Evolutionary conservation across 139 green algal genomes (phyloP), one percentile per base, ranked within the genome.

Genomic region (Coccomyxa sp.): DNA sequence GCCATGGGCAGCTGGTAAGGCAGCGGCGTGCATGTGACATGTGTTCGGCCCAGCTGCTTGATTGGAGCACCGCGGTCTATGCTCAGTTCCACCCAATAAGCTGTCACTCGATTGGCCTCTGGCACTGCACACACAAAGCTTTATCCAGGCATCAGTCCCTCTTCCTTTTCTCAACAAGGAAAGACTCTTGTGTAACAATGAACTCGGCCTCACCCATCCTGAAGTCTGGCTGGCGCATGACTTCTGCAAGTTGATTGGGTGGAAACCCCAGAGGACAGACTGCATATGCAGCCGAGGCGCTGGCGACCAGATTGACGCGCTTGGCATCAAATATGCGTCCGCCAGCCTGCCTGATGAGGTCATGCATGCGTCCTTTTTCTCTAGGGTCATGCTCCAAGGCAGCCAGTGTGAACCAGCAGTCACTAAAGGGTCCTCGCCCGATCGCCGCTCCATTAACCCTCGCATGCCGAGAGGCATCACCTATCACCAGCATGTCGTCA

Each of bases 401-500:
- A 58, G 84, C 76, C 66, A 92, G 51, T 0, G 88, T 92, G 77
- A 92, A 92, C 82, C 86, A 90, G 88, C 77, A 85, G 59, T 79
- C 85, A 0, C 14, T 1, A 9, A 77, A 77, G 31, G 71, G 23
- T n/a, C 71, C 23, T 10, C 23, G 27, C 71, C 27, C 14, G 71
- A 25, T n/a, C 45, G 21, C 71, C 16, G 23, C 14, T 15, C 14
- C 31, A n/a, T 3, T 1, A 3, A 4, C 27, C 23, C n/a, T 38
- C 14, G 23, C 71, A 77, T 31, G 1, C 23, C n/a, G 71, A 38
- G 27, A 18, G 66, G 21, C 66, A 27, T 74, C 66, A 74, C 21
- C 66, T 74, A 3, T 23, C 66, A 23, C 23, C 66, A 74, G 66
- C 21, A 30, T 74, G 7, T 7, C 3, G 38, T 51, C 38, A 51